phyloP scores from a whole-genome alignment of 2,329 filamentous ascomycete species.

The Monilinia vaccinii-corymbosi region DNA sequence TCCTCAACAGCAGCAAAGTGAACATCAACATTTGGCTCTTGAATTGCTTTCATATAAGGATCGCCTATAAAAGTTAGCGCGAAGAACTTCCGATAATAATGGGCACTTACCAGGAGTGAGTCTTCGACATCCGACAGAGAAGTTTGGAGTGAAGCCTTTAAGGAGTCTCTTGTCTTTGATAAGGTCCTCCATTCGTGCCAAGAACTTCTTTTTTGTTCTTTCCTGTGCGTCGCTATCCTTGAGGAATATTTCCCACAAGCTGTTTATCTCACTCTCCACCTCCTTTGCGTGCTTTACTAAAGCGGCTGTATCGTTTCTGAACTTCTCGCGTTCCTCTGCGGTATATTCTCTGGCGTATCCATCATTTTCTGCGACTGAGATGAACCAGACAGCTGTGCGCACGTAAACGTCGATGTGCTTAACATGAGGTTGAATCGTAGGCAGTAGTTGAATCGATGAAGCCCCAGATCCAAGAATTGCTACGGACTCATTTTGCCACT shows the following conservation, averaged over 20 bases:
- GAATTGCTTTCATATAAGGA: slow-evolving; percentile 42
- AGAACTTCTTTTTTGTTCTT: slow-evolving; percentile 31
- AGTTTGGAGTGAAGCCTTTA: slow-evolving; percentile 32
- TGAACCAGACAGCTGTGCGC: slow-evolving; percentile 41
- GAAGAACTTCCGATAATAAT: background rate
- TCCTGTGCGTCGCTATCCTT: slow-evolving; percentile 34
- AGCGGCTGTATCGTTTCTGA: slow-evolving; percentile 32
- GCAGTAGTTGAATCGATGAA: slow-evolving; percentile 31
- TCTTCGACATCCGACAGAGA: slow-evolving; percentile 35
- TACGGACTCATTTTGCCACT: slow-evolving; percentile 28
- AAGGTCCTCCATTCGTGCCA: slow-evolving; percentile 38
- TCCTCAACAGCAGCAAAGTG: slow-evolving; percentile 38
- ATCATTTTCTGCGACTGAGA: slow-evolving; percentile 36
- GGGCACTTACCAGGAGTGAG: slow-evolving; percentile 28
- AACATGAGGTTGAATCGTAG: slow-evolving; percentile 34
- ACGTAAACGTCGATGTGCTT: slow-evolving; percentile 41
- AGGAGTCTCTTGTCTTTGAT: slow-evolving; percentile 42
- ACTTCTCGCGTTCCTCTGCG: slow-evolving; percentile 34
- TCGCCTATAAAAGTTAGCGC: slow-evolving; percentile 32
- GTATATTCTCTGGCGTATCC: slow-evolving; percentile 38
- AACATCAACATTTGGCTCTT: slow-evolving; percentile 41
- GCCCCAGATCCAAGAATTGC: slow-evolving; percentile 34
- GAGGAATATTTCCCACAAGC: slow-evolving; percentile 39
- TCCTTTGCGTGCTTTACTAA: slow-evolving; percentile 20
- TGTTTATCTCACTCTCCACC: slow-evolving; percentile 35